phyloP scores from a whole-genome alignment of 225 moss, liverwort and hornwort genomes.

The Ulota crispa region DNA sequence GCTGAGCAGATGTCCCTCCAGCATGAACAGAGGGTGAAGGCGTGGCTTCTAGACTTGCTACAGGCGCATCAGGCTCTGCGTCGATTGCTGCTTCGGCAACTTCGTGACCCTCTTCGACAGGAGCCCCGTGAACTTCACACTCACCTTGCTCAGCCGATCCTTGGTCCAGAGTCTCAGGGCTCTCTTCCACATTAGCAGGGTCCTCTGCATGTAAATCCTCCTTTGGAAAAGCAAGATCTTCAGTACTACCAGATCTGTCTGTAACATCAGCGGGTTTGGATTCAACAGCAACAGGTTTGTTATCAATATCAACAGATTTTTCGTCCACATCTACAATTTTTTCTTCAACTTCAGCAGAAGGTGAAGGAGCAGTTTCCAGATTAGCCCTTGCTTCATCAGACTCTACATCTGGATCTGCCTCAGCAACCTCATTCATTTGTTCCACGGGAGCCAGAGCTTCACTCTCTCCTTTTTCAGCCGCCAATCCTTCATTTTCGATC shows the following conservation, averaged over 20 bases:
- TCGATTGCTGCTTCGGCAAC: too few relatives aligned
- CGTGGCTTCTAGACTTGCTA: neutral
- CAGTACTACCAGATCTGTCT: too few relatives aligned
- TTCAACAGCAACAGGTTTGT: neutral
- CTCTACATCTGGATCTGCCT: neutral
- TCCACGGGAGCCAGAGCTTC: neutral
- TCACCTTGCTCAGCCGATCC: neutral
- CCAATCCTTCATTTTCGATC: neutral
- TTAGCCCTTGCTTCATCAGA: neutral
- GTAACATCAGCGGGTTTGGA: too few relatives aligned
- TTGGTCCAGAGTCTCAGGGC: neutral
- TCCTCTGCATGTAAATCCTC: neutral
- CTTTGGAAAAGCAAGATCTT: too few relatives aligned
- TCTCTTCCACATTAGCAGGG: neutral
- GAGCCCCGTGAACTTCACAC: neutral
- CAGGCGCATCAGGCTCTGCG: neutral
- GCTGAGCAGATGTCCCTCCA: conserved; percentile 2
- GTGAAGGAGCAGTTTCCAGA: conserved; percentile 13
- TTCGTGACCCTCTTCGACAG: neutral
- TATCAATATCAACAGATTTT: neutral
- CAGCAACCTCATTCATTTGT: neutral
- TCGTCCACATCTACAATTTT: neutral
- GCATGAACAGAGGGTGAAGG: conserved; percentile 6
- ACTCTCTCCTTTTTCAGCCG: neutral
- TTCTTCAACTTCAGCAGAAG: conserved; percentile 12